Percentiles rank a stretch among this genome's conserved stretches.
Evolutionary conservation across 345 rosid genomes (phyloP).

Genomic region (Camelina sativa): DNA sequence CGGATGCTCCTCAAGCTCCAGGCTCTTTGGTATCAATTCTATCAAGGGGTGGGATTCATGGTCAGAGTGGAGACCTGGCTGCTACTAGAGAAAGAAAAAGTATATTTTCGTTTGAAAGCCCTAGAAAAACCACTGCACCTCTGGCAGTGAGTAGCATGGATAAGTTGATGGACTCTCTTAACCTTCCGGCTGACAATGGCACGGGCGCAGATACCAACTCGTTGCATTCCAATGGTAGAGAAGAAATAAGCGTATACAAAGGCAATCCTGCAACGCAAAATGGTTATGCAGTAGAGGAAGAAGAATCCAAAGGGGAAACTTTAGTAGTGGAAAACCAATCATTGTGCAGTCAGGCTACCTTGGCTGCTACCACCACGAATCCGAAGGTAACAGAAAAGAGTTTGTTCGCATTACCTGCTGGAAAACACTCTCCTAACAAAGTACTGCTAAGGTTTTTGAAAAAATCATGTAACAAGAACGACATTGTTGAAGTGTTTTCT

Average conservation of each 20-base stretch:
- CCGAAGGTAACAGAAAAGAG: conserved; percentile 24
- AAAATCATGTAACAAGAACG: not conserved
- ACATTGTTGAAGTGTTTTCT: conserved; percentile 24
- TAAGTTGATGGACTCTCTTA: conserved; percentile 23
- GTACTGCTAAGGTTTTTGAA: conserved; percentile 45
- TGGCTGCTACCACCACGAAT: conserved; percentile 27
- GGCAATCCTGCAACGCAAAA: not conserved
- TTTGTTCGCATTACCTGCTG: conserved; percentile 10
- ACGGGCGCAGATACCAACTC: not conserved
- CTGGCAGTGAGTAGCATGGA: conserved; percentile 24
- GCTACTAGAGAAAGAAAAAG: conserved; percentile 16
- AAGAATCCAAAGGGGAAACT: conserved; percentile 7
- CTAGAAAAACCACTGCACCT: conserved; percentile 1
- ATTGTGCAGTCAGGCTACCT: conserved; percentile 12
- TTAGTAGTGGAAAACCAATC: conserved; percentile 2
- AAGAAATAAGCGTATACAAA: conserved; percentile 15
- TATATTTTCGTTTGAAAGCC: conserved; percentile 25
- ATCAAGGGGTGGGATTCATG: not conserved
- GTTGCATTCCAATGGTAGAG: conserved; percentile 25
- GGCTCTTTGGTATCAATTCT: conserved; percentile 1
- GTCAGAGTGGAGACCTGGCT: conserved; percentile 25
- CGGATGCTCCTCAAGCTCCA: conserved; percentile 13
- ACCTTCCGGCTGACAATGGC: not conserved
- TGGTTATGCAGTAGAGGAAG: conserved; percentile 21
- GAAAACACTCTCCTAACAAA: conserved; percentile 33